phyloP scores from a whole-genome alignment of 1,284 basidiomycete species.

The Leccinum subrobustum region DNA sequence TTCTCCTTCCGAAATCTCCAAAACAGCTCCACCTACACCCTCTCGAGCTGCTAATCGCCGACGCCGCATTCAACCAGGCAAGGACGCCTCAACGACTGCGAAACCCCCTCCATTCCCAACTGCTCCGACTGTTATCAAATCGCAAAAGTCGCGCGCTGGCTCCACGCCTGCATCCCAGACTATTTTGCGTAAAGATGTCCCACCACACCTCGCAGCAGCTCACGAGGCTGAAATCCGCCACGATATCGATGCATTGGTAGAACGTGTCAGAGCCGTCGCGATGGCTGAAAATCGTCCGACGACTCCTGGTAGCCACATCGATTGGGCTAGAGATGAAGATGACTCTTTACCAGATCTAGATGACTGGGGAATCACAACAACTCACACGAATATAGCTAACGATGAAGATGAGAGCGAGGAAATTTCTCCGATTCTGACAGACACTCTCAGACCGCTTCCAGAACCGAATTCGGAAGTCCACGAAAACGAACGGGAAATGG shows the following conservation, averaged over 20 bases:
- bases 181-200: constrained; percentile 50
- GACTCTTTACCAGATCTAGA: constrained; percentile 77
- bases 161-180: constrained; percentile 35
- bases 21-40: constrained; percentile 33
- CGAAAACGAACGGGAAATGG: constrained; percentile 22
- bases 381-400: constrained; percentile 19
- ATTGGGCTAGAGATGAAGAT: constrained; percentile 84
- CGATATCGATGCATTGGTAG: constrained; percentile 68
- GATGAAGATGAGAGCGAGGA: constrained; percentile 34
- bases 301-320: constrained; percentile 76
- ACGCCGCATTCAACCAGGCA: constrained; percentile 36
- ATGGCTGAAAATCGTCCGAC: constrained; percentile 63
- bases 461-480: constrained; percentile 36
- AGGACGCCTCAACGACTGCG: constrained; percentile 13
- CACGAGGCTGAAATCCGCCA: constrained; percentile 49
- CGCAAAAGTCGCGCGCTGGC: constrained; percentile 17
- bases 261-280: constrained; percentile 66
- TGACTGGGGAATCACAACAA: constrained; percentile 71
- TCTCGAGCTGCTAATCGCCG: constrained; percentile 41
- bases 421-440: constrained; percentile 70
- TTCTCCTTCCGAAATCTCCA: constrained; percentile 31
- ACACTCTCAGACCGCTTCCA: constrained; percentile 63
- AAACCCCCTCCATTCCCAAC: constrained; percentile 11
- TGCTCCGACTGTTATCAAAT: constrained; percentile 19
- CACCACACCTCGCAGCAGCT: constrained; percentile 54